These are phyloP conservation scores for Leonotis leonurus DNA, from an alignment of 257 asterid genomes.

Conservation along the genomic window DNA sequence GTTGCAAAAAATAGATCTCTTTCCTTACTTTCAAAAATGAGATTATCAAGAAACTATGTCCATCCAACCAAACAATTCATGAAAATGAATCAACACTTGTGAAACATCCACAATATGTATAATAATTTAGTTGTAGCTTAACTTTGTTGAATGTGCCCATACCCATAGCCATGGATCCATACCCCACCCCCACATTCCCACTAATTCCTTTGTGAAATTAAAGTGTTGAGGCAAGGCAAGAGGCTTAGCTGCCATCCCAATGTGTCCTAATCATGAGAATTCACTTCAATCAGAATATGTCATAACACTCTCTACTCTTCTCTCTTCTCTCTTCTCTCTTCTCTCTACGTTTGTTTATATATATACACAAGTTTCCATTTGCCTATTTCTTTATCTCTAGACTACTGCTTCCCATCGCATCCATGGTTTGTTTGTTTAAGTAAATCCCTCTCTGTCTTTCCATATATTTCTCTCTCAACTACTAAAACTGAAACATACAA, in stretches of 20 bases:
- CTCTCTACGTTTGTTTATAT: constrained; percentile 6
- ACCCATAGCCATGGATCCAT: background rate
- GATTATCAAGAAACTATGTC: too few relatives aligned
- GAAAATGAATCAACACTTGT: too few relatives aligned
- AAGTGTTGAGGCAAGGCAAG: constrained; percentile 24
- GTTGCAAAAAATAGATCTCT: too few relatives aligned
- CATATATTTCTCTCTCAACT: background rate
- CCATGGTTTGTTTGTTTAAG: too few relatives aligned
- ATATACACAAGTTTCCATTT: constrained; percentile 24
- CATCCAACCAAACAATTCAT: too few relatives aligned
- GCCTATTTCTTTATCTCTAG: constrained; percentile 14
- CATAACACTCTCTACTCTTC: too few relatives aligned
- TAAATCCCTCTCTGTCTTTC: too few relatives aligned
- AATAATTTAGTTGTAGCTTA: constrained; percentile 2
- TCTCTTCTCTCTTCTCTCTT: background rate
- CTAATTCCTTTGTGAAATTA: constrained; percentile 27
- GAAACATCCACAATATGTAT: too few relatives aligned
- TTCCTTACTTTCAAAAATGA: too few relatives aligned
- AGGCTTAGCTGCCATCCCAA: constrained; percentile 36
- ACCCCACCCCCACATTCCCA: constrained; percentile 14
- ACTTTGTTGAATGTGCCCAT: constrained; percentile 15
- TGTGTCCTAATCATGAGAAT: constrained; percentile 35
- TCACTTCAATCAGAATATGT: too few relatives aligned
- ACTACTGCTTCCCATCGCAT: background rate
- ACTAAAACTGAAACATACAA: too few relatives aligned